Evolutionary conservation across 75 land plant genomes (phyloP).

Genomic region (Cryptomeria japonica): DNA sequence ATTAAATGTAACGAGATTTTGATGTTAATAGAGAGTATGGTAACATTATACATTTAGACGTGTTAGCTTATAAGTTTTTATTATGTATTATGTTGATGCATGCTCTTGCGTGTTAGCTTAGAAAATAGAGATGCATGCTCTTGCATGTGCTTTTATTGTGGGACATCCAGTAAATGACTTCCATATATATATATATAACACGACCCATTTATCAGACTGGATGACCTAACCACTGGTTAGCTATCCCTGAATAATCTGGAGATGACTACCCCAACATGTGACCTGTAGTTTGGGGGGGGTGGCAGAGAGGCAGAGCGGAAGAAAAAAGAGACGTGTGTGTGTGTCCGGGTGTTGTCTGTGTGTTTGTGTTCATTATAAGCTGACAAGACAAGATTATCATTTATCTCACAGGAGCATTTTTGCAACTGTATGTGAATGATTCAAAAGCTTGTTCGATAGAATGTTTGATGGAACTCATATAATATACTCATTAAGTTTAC

Average conservation of each 20-base stretch:
- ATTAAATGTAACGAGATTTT: not conserved
- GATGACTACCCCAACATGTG: no score
- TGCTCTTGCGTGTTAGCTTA: not conserved
- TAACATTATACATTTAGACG: not conserved
- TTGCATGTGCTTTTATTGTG: not conserved
- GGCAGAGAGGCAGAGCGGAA: no score
- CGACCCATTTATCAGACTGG: no score
- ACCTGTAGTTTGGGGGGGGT: no score
- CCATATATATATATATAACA: no score
- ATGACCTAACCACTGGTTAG: no score
- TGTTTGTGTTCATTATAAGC: not conserved
- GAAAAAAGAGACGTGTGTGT: no score
- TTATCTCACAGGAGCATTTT: not conserved
- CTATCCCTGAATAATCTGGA: no score
- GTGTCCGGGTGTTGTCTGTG: no score
- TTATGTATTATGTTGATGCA: not conserved
- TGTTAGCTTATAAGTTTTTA: not conserved
- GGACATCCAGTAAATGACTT: not conserved
- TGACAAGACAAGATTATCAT: not conserved
- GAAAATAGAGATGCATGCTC: not conserved
- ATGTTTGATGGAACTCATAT: not conserved
- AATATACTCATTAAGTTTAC: not conserved
- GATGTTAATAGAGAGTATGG: not conserved
- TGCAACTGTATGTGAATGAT: not conserved
- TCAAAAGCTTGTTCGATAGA: not conserved